Conservation (phyloP, 768 basidiomycete genomes). For the Austroboletus eburneus region DNA sequence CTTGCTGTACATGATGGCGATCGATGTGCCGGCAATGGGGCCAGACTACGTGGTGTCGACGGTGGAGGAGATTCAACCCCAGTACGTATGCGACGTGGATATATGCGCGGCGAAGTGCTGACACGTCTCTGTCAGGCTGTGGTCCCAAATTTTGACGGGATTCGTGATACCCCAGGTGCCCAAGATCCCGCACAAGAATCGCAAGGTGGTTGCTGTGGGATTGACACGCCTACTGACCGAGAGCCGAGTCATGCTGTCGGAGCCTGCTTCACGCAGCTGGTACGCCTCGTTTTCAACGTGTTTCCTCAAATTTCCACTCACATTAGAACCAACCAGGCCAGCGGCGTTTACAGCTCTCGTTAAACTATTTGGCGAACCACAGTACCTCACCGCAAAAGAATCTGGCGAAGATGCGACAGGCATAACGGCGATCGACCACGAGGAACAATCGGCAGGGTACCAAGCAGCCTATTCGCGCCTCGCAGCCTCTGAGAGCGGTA, state of each 20-base stretch:
- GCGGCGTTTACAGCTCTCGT: slow-evolving; percentile 62
- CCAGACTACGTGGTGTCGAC: slow-evolving; percentile 76
- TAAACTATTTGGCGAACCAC: slow-evolving; percentile 74
- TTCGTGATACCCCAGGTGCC: slow-evolving; percentile 79
- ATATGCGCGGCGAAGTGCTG: neutral
- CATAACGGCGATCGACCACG: slow-evolving; percentile 78
- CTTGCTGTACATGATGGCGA: no score
- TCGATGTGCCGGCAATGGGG: no score
- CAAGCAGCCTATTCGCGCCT: slow-evolving; percentile 92
- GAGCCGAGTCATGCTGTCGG: slow-evolving; percentile 63
- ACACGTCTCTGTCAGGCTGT: slow-evolving; percentile 45
- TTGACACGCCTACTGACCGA: slow-evolving; percentile 74
- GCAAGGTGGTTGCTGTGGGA: slow-evolving; percentile 82
- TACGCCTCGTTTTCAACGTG: slow-evolving; percentile 22
- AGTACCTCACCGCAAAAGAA: slow-evolving; percentile 47
- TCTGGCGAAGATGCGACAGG: slow-evolving; percentile 15
- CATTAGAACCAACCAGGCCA: slow-evolving; percentile 47
- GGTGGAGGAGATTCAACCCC: slow-evolving; percentile 80
- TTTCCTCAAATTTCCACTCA: neutral
- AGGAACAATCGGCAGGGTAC: slow-evolving; percentile 87
- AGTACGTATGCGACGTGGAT: slow-evolving; percentile 40
- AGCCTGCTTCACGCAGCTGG: slow-evolving; percentile 64
- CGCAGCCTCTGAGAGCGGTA: slow-evolving; percentile 67
- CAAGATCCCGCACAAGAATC: slow-evolving; percentile 76
- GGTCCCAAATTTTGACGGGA: slow-evolving; percentile 70